Base-by-base conservation (phyloP, 768 basidiomycete species). In the Boletus eberwhitei region DNA sequence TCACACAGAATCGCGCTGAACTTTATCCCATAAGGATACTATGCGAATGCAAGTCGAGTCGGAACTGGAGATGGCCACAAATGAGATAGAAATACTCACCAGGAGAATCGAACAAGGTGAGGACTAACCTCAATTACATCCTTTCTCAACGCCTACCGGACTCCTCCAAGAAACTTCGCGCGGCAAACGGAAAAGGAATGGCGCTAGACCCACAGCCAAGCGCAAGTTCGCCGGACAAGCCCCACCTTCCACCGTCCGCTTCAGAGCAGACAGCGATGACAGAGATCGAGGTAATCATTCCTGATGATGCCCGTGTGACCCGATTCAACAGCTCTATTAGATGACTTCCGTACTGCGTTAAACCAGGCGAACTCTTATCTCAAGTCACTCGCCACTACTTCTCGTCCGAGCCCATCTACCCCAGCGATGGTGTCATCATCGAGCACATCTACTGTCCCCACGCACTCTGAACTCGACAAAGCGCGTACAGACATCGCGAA, bases 291-390 rank as follows among this genome's bases (percentile, higher is more conserved):
- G 74, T 75, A 54, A 45, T 40, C 29, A 40, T 26, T 24, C 13
- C 34, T 32, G 37, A 51, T 32, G 2, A 41, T 8, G 31, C 6
- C 3, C 9, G 5, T 24, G 32, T 29, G 21, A 11, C 43, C 21
- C 49, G 32, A 46, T 53, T 22, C 46, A 55, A 73, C 67, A 35
- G 11, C 19, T 12, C 34, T 26, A 21, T 34, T 54, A 80, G 90
- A 91, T 55, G 89, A 90, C 67, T 90, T 88, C 64, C 83, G 84
- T 22, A 86, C 86, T 5, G 80, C 82, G 12, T 74, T 91, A 55
- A 81, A 81, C 59, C 85, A 85, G 60, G 88, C 89, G 4, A 78
- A 73, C 24, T 71, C 71, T 22, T 79, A 77, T 57, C 75, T 92
- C 58, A 82, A 79, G 55, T 79, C 83, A 16, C 74, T 93, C 35